Conservation (phyloP, 345 rosid genomes). For the Melaleuca quinquenervia region DNA sequence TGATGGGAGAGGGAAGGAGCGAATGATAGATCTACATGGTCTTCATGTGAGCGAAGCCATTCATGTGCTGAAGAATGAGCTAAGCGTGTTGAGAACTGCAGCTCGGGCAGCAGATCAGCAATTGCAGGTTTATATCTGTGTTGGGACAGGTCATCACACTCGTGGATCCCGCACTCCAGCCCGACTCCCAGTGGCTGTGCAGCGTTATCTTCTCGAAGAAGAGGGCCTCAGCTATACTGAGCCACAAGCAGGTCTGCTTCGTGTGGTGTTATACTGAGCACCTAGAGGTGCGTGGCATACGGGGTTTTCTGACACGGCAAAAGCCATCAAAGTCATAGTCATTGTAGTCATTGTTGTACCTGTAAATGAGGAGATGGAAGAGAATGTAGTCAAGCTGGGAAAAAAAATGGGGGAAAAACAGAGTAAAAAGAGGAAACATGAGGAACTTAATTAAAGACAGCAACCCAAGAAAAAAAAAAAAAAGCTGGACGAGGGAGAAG, state of each 20-base stretch:
- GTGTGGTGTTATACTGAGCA: slow-evolving; percentile 66
- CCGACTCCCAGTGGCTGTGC: slow-evolving; percentile 87
- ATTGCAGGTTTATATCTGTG: slow-evolving; percentile 81
- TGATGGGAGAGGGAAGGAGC: slow-evolving; percentile 63
- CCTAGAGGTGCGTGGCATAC: slow-evolving; percentile 16
- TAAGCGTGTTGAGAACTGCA: slow-evolving; percentile 53
- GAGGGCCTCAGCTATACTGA: slow-evolving; percentile 82
- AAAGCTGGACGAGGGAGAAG: neutral
- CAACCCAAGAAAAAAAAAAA: neutral
- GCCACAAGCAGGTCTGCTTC: slow-evolving; percentile 92
- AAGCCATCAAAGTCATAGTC: slow-evolving; percentile 15
- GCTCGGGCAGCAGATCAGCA: slow-evolving; percentile 75
- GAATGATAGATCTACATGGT: slow-evolving; percentile 97
- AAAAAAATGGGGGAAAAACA: neutral
- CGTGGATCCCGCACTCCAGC: slow-evolving; percentile 87
- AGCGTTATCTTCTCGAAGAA: slow-evolving; percentile 82
- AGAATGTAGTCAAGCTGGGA: slow-evolving; percentile 19
- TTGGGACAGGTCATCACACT: slow-evolving; percentile 95
- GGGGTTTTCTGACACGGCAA: slow-evolving; percentile 28
- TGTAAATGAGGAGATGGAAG: slow-evolving; percentile 37
- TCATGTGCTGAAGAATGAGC: slow-evolving; percentile 76
- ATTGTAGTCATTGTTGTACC: slow-evolving; percentile 34
- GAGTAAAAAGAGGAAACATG: slow-evolving; percentile 1
- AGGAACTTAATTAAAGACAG: neutral
- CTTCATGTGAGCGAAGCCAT: slow-evolving; percentile 88